phyloP scores from a whole-genome alignment of 257 asterid genomes.

The Paraleonurus japonicus region DNA sequence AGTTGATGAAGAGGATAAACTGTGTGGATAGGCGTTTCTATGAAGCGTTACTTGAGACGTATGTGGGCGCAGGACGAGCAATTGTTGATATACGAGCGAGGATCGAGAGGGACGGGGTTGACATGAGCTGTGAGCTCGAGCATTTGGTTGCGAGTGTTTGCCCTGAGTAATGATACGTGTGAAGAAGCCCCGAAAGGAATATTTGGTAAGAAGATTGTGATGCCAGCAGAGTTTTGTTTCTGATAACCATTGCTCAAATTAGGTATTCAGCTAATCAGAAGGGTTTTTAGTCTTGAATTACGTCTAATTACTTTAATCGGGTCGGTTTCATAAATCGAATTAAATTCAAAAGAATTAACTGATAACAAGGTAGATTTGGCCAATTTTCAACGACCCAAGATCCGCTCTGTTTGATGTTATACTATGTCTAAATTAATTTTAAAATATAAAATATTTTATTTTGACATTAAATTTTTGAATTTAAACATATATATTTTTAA shows the following conservation, averaged over 20 bases:
- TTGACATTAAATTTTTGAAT: too few species aligned
- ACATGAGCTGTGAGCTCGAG: constrained; percentile 42
- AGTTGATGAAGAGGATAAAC: constrained; percentile 47
- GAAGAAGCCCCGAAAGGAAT: too few species aligned
- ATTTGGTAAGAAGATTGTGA: too few species aligned
- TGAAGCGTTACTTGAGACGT: constrained; percentile 44
- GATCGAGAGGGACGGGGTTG: constrained; percentile 49
- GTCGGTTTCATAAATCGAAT: too few species aligned
- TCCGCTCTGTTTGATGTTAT: too few species aligned
- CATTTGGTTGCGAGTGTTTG: constrained; percentile 38
- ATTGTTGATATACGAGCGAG: constrained; percentile 41
- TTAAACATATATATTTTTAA: too few species aligned
- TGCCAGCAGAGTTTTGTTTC: too few species aligned
- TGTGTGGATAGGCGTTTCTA: constrained; percentile 40
- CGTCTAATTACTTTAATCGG: background rate
- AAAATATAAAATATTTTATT: too few species aligned
- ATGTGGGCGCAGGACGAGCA: constrained; percentile 49
- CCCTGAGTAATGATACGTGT: constrained; percentile 22
- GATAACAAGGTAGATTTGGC: too few species aligned
- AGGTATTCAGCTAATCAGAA: background rate
- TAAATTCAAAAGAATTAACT: too few species aligned
- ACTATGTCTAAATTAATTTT: too few species aligned
- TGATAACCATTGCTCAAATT: background rate
- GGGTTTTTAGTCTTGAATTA: background rate
- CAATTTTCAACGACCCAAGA: too few species aligned